These are phyloP conservation scores for Solanum aculeatissimum DNA, from an alignment of 305 asterid species.

Conservation along the genomic window DNA sequence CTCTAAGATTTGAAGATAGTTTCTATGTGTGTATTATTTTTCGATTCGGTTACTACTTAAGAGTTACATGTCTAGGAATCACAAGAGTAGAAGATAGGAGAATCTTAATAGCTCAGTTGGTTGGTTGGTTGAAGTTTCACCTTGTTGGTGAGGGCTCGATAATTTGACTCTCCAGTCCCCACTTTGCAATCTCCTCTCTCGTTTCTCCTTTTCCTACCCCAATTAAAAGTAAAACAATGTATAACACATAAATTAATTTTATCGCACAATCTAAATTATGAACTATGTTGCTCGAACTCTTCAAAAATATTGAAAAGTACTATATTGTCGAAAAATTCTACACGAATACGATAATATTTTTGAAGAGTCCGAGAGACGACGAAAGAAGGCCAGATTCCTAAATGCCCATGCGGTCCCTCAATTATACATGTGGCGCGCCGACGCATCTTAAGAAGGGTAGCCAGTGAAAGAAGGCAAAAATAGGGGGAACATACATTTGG, in stretches of 20 bases:
- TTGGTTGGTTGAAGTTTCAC: neutral
- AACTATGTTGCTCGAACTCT: no score
- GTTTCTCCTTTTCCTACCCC: neutral
- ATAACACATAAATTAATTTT: neutral
- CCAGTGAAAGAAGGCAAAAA: neutral
- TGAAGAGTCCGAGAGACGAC: no score
- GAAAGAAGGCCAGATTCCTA: neutral
- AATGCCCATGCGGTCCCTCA: neutral
- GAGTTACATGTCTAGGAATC: neutral
- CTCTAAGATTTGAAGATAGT: neutral
- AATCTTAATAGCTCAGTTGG: neutral
- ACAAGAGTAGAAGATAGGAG: neutral
- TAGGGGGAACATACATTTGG: neutral
- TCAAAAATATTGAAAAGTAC: no score
- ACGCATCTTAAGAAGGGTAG: neutral
- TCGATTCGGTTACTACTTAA: no score
- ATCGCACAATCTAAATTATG: neutral
- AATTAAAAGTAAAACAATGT: neutral
- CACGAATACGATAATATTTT: no score
- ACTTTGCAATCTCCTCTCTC: no score
- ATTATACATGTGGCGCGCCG: neutral
- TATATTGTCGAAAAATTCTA: no score
- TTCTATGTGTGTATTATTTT: neutral
- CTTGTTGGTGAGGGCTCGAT: neutral
- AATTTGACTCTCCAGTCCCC: no score